A percentile compares a stretch with the other conserved stretches of the same genome.
phyloP scores from a whole-genome alignment of 768 basidiomycete genomes.

The Chiua virens region DNA sequence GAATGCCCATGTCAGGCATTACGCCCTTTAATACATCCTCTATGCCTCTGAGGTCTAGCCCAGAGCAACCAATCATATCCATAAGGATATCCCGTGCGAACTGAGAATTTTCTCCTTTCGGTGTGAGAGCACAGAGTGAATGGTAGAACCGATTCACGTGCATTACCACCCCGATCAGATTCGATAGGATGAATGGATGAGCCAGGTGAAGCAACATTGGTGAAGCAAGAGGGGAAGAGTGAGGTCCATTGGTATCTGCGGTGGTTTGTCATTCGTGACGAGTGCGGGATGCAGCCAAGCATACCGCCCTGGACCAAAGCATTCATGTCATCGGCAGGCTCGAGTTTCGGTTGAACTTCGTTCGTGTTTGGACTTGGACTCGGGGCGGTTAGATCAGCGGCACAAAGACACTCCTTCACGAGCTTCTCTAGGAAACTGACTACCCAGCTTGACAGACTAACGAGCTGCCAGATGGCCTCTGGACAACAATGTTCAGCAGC shows the following conservation, averaged over 20 bases:
- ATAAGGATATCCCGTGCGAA: slow-evolving; percentile 63
- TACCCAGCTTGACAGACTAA: slow-evolving; percentile 61
- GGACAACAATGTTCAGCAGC: slow-evolving; percentile 1
- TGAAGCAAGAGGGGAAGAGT: slow-evolving; percentile 27
- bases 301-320: slow-evolving; percentile 26
- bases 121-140: slow-evolving; percentile 50
- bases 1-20: slow-evolving; percentile 18
- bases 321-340: slow-evolving; percentile 28
- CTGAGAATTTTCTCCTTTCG: slow-evolving; percentile 60
- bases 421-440: slow-evolving; percentile 61
- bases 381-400: slow-evolving; percentile 25
- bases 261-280: slow-evolving; percentile 40
- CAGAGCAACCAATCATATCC: slow-evolving; percentile 64
- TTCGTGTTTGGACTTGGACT: slow-evolving; percentile 12
- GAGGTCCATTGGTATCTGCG: slow-evolving; percentile 17
- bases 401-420: slow-evolving; percentile 50
- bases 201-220: slow-evolving; percentile 56
- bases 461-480: slow-evolving; percentile 77
- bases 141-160: slow-evolving; percentile 62
- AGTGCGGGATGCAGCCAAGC: slow-evolving; percentile 25
- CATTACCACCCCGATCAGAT: slow-evolving; percentile 46
- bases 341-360: slow-evolving; percentile 22
- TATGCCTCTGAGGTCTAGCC: slow-evolving; percentile 57
- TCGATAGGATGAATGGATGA: slow-evolving; percentile 61
- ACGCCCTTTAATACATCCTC: slow-evolving; percentile 46